A percentile compares a stretch with the other conserved stretches of the same genome.
These are phyloP conservation scores for Magnolia changhungtana DNA, from an alignment of 164 flowering plant species.

Conservation along the genomic window DNA sequence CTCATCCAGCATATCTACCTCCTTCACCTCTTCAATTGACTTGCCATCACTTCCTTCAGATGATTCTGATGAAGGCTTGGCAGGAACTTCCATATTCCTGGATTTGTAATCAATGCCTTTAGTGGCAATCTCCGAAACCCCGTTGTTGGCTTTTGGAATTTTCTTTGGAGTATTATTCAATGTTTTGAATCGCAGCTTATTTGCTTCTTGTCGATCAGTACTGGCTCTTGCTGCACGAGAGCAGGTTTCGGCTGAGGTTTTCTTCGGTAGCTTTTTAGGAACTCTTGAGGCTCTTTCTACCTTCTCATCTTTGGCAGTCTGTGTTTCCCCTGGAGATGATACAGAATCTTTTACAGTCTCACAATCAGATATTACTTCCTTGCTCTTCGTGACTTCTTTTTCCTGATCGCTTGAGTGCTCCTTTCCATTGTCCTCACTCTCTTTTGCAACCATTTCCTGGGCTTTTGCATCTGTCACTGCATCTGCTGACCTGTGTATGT, in stretches of 20 bases:
- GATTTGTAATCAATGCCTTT: constrained; percentile 26
- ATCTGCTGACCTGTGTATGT: constrained; percentile 50
- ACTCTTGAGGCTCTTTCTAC: constrained; percentile 32
- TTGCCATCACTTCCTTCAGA: constrained; percentile 62
- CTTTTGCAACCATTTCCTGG: constrained; percentile 32
- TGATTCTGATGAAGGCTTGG: constrained; percentile 54
- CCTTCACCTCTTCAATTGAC: constrained; percentile 46
- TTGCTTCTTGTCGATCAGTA: constrained; percentile 28
- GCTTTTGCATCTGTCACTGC: constrained; percentile 18
- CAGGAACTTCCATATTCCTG: constrained; percentile 30
- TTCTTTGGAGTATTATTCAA: constrained; percentile 33
- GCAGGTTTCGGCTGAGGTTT: constrained; percentile 20
- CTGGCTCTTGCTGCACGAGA: constrained; percentile 27
- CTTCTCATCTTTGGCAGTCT: constrained; percentile 48
- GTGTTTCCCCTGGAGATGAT: constrained; percentile 65
- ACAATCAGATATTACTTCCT: constrained; percentile 64
- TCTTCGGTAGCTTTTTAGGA: constrained; percentile 26
- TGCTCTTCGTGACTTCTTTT: constrained; percentile 36
- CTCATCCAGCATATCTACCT: constrained; percentile 48
- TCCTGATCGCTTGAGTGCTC: constrained; percentile 43
- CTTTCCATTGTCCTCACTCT: constrained; percentile 31
- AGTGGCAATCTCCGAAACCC: constrained; percentile 17
- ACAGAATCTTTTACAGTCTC: constrained; percentile 59
- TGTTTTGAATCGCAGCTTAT: constrained; percentile 26
- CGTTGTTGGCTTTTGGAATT: constrained; percentile 27